phyloP scores from a whole-genome alignment of 768 basidiomycete genomes.

The Hericium erinaceus region DNA sequence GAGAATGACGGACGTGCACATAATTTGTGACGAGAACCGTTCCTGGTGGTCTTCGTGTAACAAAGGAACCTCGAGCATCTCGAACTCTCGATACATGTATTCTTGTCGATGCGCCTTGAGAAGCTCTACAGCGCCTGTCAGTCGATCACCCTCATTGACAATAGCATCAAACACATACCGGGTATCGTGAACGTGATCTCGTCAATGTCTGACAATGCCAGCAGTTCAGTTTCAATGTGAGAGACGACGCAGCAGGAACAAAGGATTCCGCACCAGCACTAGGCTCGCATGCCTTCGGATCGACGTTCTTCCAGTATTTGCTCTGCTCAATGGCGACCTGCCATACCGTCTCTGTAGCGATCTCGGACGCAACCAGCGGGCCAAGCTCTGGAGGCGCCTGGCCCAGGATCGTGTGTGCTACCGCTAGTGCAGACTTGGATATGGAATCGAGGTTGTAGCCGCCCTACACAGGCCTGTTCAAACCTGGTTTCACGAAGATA shows the following conservation, averaged over 20 bases:
- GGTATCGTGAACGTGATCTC: slow-evolving; percentile 59
- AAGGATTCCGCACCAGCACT: slow-evolving; percentile 46
- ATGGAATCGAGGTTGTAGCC: slow-evolving; percentile 92
- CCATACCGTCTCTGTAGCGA: slow-evolving; percentile 84
- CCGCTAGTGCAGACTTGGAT: slow-evolving; percentile 79
- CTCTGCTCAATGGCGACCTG: slow-evolving; percentile 82
- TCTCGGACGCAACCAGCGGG: slow-evolving; percentile 65
- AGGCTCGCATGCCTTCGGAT: slow-evolving; percentile 76
- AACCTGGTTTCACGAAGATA: not conserved
- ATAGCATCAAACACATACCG: slow-evolving; percentile 28
- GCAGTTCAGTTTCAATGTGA: not conserved
- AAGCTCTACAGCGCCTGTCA: slow-evolving; percentile 41
- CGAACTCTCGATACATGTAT: slow-evolving; percentile 64
- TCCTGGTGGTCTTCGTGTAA: slow-evolving; percentile 55
- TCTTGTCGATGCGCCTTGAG: slow-evolving; percentile 86
- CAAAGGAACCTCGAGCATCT: slow-evolving; percentile 77
- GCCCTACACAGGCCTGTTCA: slow-evolving; percentile 45
- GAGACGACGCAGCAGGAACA: not conserved
- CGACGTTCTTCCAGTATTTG: slow-evolving; percentile 84
- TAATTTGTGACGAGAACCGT: slow-evolving; percentile 72
- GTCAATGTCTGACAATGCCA: slow-evolving; percentile 39
- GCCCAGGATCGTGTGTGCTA: slow-evolving; percentile 81
- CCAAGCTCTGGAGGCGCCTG: slow-evolving; percentile 72
- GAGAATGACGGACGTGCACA: slow-evolving; percentile 69
- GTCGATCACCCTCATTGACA: not conserved